phyloP scores from a whole-genome alignment of 306 rosid genomes.

The Boehmeria nivea region DNA sequence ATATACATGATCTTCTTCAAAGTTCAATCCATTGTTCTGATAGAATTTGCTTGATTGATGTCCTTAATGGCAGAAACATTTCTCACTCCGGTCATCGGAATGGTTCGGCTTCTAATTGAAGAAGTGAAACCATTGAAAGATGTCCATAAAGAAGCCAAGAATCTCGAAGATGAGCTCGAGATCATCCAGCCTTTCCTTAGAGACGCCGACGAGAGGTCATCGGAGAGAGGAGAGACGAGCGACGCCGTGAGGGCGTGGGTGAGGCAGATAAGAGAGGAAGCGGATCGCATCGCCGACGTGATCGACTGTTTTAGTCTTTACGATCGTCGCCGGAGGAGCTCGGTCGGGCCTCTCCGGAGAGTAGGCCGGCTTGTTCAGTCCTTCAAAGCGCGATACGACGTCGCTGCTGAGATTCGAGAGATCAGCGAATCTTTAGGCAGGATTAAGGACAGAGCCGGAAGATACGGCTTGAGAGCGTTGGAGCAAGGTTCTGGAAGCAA shows the following conservation, averaged over 20 bases:
- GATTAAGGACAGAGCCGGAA: background rate
- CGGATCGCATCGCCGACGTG: background rate
- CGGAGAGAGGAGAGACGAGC: background rate
- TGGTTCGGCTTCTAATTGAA: no score
- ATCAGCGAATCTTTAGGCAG: background rate
- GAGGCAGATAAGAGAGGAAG: background rate
- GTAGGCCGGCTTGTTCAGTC: background rate
- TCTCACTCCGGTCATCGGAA: no score
- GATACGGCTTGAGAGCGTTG: slow-evolving; percentile 1
- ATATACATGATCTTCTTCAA: no score
- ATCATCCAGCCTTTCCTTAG: background rate
- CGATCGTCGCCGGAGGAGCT: background rate
- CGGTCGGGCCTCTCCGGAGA: background rate
- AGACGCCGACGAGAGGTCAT: no score
- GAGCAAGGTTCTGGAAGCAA: background rate
- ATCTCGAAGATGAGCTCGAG: background rate
- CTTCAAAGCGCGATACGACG: background rate
- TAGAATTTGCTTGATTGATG: no score
- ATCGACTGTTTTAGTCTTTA: background rate
- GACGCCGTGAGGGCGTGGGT: background rate
- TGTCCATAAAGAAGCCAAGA: background rate
- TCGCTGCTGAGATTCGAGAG: background rate
- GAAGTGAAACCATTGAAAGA: no score
- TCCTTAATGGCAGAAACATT: no score
- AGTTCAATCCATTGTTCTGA: no score